Evolutionary conservation across 192 early-diverging fungal genomes (phyloP).

Genomic region (Mortierella alpina): DNA sequence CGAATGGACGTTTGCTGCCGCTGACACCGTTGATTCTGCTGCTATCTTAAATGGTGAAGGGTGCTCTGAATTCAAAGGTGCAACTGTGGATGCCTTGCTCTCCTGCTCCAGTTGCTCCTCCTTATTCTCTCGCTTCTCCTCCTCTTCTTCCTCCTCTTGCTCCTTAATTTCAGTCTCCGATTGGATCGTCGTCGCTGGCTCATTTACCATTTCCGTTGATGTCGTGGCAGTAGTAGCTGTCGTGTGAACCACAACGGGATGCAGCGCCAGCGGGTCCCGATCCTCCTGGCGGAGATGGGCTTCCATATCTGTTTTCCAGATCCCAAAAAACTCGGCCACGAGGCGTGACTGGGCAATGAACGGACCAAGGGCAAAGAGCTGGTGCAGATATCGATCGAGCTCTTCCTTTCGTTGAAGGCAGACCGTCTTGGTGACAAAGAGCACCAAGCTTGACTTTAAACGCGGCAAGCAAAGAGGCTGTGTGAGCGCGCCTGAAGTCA

Average conservation of each 20-base stretch:
- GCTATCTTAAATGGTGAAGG: background rate
- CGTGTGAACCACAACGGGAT: background rate
- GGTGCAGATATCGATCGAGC: slow-evolving; percentile 43
- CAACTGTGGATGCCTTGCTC: too few species aligned
- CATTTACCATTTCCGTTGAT: background rate
- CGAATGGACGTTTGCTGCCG: too few species aligned
- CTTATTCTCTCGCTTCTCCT: background rate
- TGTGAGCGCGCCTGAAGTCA: too few species aligned
- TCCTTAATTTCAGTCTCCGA: background rate
- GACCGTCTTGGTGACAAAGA: slow-evolving; percentile 43
- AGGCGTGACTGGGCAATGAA: slow-evolving; percentile 41
- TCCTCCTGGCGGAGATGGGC: slow-evolving; percentile 43
- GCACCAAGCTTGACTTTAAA: slow-evolving; percentile 31
- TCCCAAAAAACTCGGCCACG: slow-evolving; percentile 50
- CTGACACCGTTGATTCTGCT: background rate
- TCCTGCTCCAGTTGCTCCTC: background rate
- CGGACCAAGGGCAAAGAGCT: slow-evolving; percentile 44
- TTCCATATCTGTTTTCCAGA: slow-evolving; percentile 52
- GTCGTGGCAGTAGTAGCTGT: background rate
- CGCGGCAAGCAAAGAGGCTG: slow-evolving; percentile 4
- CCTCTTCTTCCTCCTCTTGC: background rate
- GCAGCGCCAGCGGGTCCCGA: slow-evolving; percentile 38
- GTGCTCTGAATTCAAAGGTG: too few species aligned
- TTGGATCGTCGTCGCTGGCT: background rate
- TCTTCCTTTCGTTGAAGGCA: slow-evolving; percentile 46